These are phyloP conservation scores for Venturia carpophila DNA, from an alignment of 2,329 filamentous ascomycete species.

Conservation along the genomic window DNA sequence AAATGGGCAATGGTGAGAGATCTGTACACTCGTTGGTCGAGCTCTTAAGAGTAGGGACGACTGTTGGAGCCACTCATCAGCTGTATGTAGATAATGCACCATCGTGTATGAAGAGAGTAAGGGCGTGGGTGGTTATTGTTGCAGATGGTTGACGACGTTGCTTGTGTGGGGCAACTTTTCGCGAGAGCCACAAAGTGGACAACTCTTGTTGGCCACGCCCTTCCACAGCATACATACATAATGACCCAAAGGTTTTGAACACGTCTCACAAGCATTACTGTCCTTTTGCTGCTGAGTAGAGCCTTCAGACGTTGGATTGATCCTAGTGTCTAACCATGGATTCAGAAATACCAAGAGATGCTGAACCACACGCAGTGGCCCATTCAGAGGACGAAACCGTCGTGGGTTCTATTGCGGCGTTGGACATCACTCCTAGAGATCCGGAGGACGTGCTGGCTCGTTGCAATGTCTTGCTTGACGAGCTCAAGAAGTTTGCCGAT, in stretches of 20 bases:
- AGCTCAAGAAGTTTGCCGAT: constrained; percentile 36
- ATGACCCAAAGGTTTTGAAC: not conserved
- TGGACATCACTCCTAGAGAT: not conserved
- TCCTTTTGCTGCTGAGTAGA: not conserved
- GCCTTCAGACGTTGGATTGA: not conserved
- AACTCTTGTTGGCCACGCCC: not conserved
- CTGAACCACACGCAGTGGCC: not conserved
- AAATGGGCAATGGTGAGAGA: constrained; percentile 14
- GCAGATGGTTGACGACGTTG: not conserved
- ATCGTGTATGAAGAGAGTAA: constrained; percentile 8
- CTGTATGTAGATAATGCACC: constrained; percentile 76
- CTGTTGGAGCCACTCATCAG: constrained; percentile 86
- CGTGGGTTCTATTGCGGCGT: not conserved
- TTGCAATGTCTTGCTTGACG: constrained; percentile 22
- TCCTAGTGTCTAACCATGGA: not conserved
- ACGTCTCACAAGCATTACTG: not conserved
- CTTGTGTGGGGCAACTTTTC: constrained; percentile 6
- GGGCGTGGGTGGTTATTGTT: constrained; percentile 10
- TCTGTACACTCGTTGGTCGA: constrained; percentile 69
- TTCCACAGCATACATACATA: not conserved
- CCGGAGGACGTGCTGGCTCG: constrained; percentile 6
- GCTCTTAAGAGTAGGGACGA: constrained; percentile 80
- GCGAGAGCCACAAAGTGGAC: not conserved
- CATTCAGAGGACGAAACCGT: not conserved
- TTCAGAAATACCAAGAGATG: not conserved